A percentile compares a stretch with the other conserved stretches of the same genome.
These are phyloP conservation scores for Mucor indicus DNA, from an alignment of 371 early-diverging fungal species.

Conservation along the genomic window DNA sequence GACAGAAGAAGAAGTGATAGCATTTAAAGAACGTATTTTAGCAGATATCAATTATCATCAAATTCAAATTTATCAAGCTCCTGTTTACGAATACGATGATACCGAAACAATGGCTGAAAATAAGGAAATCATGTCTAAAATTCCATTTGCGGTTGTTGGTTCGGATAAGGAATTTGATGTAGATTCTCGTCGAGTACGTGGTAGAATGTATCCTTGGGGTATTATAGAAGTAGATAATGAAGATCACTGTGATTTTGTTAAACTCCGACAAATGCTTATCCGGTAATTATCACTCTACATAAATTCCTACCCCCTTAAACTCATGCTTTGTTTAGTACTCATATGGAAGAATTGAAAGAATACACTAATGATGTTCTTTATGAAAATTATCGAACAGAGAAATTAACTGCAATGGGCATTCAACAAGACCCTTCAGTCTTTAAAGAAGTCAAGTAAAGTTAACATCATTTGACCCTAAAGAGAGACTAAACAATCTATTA, in stretches of 20 bases:
- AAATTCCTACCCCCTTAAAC: no score
- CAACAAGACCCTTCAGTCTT: constrained; percentile 77
- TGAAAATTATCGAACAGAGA: constrained; percentile 94
- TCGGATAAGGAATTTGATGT: constrained; percentile 84
- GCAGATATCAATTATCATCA: constrained; percentile 90
- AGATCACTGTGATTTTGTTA: constrained; percentile 91
- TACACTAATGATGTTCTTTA: constrained; percentile 92
- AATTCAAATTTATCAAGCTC: constrained; percentile 92
- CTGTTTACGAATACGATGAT: constrained; percentile 89
- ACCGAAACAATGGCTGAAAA: constrained; percentile 91
- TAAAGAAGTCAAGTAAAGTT: constrained; percentile 77
- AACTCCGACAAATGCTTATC: constrained; percentile 88
- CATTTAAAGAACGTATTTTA: constrained; percentile 89
- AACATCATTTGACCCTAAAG: no score
- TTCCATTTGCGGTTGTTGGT: constrained; percentile 97
- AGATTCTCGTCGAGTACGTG: constrained; percentile 81
- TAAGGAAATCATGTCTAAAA: constrained; percentile 90
- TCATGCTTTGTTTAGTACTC: constrained; percentile 64
- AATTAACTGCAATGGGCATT: constrained; percentile 77
- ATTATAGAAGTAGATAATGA: constrained; percentile 92
- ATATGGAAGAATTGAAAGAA: constrained; percentile 92
- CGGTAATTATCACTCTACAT: constrained; percentile 37
- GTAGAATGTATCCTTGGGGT: constrained; percentile 95
- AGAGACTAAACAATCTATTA: background rate
- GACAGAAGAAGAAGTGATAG: constrained; percentile 90